Evolutionary conservation across 164 flowering plant genomes (phyloP), one percentile per base, ranked within the genome.

Genomic region (Protea cynaroides): DNA sequence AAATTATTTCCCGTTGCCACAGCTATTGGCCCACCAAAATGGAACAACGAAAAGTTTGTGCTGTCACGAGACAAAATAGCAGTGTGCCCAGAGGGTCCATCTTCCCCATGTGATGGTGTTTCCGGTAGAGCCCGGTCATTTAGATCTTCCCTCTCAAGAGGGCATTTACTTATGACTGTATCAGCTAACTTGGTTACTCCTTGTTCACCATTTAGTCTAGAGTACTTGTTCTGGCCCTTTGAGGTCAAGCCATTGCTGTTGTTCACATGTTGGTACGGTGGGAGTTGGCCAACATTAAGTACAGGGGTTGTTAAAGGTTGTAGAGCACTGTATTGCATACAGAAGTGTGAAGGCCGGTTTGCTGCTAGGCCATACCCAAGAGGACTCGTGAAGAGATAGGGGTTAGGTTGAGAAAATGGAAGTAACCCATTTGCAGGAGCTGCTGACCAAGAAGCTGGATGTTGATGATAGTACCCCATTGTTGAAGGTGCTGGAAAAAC

Each of bases 21-120:
- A 62, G 84, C 85, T 24, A 84, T 79, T 14, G 97, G 95, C 38
- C 96, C 97, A 59, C 95, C 97, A 73, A 82, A 90, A 75, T 94
- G 97, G 77, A 94, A 94, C 65, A 94, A 75, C 21, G 98, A 94
- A 69, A 94, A 94, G 67, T 81, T 68, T 36, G 62, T 59, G 70
- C 74, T 72, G 22, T 68, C 80, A 52, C 8, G 51, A 10, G 72
- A 75, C 58, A 61, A 36, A 62, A 75, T 80, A 8, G 66, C 71
- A 64, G 78, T 54, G 58, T 61, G 67, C 61, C 69, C 79, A 38
- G 38, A 64, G 38, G 70, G 66, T 25, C 57, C 73, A 37, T 56
- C 72, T 19, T 72, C 81, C 17, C 34, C 78, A 40, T 19, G 59
- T 24, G 49, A 53, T 13, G 66, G 68, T 44, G 68, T 51, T 50